Evolutionary conservation across 768 basidiomycete species (phyloP), one percentile per base, ranked within the genome.

Genomic region (Phylloporus scabripes): DNA sequence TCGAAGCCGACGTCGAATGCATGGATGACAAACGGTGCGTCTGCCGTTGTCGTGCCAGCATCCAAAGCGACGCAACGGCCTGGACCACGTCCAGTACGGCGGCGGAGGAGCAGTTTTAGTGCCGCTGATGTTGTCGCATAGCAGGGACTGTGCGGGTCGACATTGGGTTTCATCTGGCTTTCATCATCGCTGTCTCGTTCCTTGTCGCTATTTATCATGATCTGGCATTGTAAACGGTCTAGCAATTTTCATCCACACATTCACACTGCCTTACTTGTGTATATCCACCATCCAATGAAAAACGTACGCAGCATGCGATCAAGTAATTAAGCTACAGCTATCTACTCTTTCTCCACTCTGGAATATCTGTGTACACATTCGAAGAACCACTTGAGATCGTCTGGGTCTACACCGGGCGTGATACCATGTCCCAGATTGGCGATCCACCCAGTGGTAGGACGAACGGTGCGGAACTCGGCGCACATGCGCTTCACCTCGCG

Each of bases 401-500:
- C 93, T 18, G 95, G 92, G 65, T 96, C 83, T 12, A 98, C 94
- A 21, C 83, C 87, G 10, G 96, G 96, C 4, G 93, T 96, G 58
- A 99, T 94, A 5, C 96, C 96, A 64, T 98, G 96, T 0, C 96
- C 96, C 18, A 99, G 72, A 70, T 98, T 98, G 8, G 89, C 88
- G 60, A 98, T 97, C 92, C 94, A 98, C n/a, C 82, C 87, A 34
- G 76, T 77, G 17, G 72, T 60, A 45, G 66, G 64, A 9, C 81
- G 79, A 38, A 58, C 70, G 7, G 61, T 60, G 43, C 77, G 73
- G 72, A 97, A 98, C n/a, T 76, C 77, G 53, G 80, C 73, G 52
- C 82, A 80, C 80, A 93, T 86, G 56, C 85, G 75, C 72, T 91
- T 82, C 33, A 96, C 92, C 56, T 87, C 82, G 33, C 69, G 66